Evolutionary conservation across 2,329 filamentous ascomycete genomes (phyloP).

Genomic region (Trichophyton verrucosum): DNA sequence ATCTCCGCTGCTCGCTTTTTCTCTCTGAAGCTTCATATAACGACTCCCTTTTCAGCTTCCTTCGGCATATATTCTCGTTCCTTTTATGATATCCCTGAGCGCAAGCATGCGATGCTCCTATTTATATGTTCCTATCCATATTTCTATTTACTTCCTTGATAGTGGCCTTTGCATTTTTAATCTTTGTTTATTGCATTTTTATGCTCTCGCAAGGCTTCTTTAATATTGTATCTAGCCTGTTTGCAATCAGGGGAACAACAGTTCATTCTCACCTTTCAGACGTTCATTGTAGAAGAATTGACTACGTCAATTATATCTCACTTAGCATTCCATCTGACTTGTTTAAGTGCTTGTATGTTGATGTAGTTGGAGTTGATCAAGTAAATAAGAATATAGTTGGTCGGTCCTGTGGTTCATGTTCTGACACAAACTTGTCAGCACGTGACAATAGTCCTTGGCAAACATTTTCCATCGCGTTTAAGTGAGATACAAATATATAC

Average conservation of each 20-base stretch:
- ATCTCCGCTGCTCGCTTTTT: neutral
- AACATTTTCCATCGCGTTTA: too few relatives aligned
- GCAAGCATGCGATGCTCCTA: neutral
- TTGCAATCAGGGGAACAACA: neutral
- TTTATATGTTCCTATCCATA: neutral
- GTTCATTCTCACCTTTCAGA: neutral
- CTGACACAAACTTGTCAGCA: too few relatives aligned
- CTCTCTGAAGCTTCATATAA: neutral
- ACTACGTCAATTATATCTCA: too few relatives aligned
- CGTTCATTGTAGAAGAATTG: too few relatives aligned
- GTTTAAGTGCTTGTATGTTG: too few relatives aligned
- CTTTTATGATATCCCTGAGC: neutral
- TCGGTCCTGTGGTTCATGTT: too few relatives aligned
- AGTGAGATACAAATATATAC: too few relatives aligned
- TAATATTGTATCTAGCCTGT: neutral
- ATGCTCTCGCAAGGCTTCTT: neutral
- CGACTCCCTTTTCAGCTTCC: neutral
- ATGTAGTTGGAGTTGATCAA: too few relatives aligned
- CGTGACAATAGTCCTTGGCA: too few relatives aligned
- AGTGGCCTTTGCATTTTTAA: neutral
- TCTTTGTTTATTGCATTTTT: neutral
- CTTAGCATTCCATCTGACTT: too few relatives aligned
- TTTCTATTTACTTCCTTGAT: neutral
- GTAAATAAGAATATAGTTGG: too few relatives aligned
- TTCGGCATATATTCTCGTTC: neutral